A percentile compares a stretch with the other conserved stretches of the same genome.
These are phyloP conservation scores for Schoenoplectus triqueter DNA, from an alignment of 202 grass and related monocot genomes.

Conservation along the genomic window DNA sequence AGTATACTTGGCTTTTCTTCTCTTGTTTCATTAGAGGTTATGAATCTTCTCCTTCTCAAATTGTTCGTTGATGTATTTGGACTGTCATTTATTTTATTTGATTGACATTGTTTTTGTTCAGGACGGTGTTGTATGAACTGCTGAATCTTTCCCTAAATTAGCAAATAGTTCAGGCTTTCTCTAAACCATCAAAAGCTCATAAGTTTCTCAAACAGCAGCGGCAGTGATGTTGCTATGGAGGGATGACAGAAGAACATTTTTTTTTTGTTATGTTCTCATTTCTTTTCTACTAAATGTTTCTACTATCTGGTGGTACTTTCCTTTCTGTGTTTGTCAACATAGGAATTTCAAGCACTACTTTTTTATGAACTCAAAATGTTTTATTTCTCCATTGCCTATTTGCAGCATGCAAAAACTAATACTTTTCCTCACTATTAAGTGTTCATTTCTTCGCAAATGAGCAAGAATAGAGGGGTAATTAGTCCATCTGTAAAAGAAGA, in stretches of 20 bases:
- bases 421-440: neutral
- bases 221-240: constrained; percentile 95
- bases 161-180: constrained; percentile 49
- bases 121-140: constrained; percentile 71
- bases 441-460: neutral
- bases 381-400: neutral
- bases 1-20: constrained; percentile 71
- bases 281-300: constrained; percentile 94
- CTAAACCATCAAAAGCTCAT: constrained; percentile 59
- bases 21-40: constrained; percentile 77
- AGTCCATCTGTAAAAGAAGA: neutral
- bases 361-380: neutral
- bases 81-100: constrained; percentile 30
- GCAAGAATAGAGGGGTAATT: neutral
- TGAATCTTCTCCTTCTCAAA: constrained; percentile 24
- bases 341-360: neutral
- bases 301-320: constrained; percentile 91
- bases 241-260: constrained; percentile 96
- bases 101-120: constrained; percentile 49
- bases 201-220: constrained; percentile 75
- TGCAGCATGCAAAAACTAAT: neutral
- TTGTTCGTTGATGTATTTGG: constrained; percentile 19
- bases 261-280: constrained; percentile 67
- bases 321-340: constrained; percentile 70
- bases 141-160: constrained; percentile 52